Evolutionary conservation across 495 filamentous ascomycete genomes (phyloP).

Genomic region (Xylaria bambusicola): DNA sequence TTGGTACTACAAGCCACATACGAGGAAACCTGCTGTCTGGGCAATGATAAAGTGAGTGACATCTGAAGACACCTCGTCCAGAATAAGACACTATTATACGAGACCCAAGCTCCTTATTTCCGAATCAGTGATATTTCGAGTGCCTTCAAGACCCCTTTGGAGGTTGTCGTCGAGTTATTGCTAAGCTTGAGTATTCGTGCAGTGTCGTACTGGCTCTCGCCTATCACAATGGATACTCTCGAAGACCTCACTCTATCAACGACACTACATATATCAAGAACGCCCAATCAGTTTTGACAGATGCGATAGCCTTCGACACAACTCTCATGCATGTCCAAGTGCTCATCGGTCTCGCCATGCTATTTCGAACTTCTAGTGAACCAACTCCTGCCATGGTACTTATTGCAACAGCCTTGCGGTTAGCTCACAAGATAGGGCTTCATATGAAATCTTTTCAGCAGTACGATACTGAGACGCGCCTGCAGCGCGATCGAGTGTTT

Average conservation of each 20-base stretch:
- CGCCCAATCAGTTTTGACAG: slow-evolving; percentile 21
- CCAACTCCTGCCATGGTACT: slow-evolving; percentile 14
- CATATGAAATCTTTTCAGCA: not conserved
- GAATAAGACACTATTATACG: not conserved
- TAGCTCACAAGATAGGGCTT: slow-evolving; percentile 19
- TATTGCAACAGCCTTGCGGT: slow-evolving; percentile 17
- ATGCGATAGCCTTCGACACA: slow-evolving; percentile 13
- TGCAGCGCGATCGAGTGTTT: slow-evolving; percentile 18
- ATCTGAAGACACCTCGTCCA: not conserved
- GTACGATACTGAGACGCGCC: not conserved
- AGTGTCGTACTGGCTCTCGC: slow-evolving; percentile 20
- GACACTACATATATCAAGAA: slow-evolving; percentile 11
- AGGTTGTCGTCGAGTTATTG: not conserved
- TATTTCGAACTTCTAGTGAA: slow-evolving; percentile 10
- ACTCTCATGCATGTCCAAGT: slow-evolving; percentile 17
- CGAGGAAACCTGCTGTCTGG: slow-evolving; percentile 18
- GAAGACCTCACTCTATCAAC: not conserved
- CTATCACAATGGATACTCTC: not conserved
- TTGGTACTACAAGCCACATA: slow-evolving; percentile 14
- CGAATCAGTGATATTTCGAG: not conserved
- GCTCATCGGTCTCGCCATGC: slow-evolving; percentile 14
- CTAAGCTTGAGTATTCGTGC: not conserved
- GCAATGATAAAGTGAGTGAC: slow-evolving; percentile 20
- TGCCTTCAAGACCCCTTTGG: not conserved
- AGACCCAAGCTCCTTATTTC: not conserved